Conservation (phyloP, 495 filamentous ascomycete species). For the Aspergillus hancockii region DNA sequence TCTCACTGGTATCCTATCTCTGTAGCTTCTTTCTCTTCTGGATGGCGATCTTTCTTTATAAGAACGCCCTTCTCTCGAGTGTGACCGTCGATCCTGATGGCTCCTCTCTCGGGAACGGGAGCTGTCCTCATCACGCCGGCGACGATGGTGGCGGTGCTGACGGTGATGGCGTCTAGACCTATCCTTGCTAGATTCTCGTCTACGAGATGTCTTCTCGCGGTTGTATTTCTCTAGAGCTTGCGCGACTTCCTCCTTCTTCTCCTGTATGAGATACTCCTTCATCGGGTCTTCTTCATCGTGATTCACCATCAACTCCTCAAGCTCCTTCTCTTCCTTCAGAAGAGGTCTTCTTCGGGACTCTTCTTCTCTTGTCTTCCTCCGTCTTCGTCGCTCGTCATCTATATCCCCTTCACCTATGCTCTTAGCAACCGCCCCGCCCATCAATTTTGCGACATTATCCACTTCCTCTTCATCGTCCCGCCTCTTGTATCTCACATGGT, state of each 20-base stretch:
- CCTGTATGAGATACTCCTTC: conserved; percentile 84
- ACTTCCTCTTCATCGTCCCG: conserved; percentile 81
- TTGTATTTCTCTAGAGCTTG: conserved; percentile 60
- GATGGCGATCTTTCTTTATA: conserved; percentile 22
- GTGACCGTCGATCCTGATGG: conserved; percentile 30
- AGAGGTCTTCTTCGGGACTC: conserved; percentile 43
- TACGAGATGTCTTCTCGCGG: conserved; percentile 38
- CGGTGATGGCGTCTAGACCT: conserved; percentile 55
- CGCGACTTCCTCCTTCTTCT: conserved; percentile 86
- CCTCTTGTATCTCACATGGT: conserved; percentile 88
- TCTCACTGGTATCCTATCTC: conserved; percentile 29
- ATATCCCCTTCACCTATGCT: conserved; percentile 29
- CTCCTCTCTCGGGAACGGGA: conserved; percentile 35
- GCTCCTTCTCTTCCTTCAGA: conserved; percentile 72
- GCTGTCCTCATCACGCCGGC: conserved; percentile 36
- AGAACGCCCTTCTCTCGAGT: conserved; percentile 28
- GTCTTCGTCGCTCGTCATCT: conserved; percentile 41
- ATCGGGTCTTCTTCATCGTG: conserved; percentile 97
- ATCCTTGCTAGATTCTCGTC: conserved; percentile 39
- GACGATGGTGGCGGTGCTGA: conserved; percentile 51
- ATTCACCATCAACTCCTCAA: conserved; percentile 70
- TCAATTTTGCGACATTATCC: conserved; percentile 50
- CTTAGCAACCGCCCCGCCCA: conserved; percentile 31
- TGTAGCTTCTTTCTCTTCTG: conserved; percentile 23
- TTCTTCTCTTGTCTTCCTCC: conserved; percentile 42